Percentiles rank a stretch among this genome's conserved stretches.
These are phyloP conservation scores for Euphorbia peplus DNA, from an alignment of 345 rosid genomes.

Conservation along the genomic window DNA sequence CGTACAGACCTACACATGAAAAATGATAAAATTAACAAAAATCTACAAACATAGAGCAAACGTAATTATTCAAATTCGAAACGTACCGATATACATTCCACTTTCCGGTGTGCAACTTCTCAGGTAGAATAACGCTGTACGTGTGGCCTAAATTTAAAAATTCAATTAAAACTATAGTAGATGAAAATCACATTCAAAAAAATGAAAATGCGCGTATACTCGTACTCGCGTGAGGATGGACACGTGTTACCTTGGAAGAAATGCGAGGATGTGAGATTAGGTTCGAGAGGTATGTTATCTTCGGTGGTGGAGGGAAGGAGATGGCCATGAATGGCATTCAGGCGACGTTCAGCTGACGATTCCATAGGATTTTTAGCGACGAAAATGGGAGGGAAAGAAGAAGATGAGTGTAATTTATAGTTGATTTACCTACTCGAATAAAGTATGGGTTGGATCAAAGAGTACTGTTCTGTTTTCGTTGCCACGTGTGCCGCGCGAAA, in stretches of 20 bases:
- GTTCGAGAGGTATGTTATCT: constrained; percentile 28
- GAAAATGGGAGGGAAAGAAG: constrained; percentile 8
- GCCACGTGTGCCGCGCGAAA: background rate
- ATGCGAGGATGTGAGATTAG: constrained; percentile 41
- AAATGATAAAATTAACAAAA: background rate
- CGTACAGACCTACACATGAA: constrained; percentile 48
- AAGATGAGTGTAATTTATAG: background rate
- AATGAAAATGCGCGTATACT: background rate
- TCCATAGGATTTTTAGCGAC: constrained; percentile 29
- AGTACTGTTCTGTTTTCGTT: background rate
- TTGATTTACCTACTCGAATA: background rate
- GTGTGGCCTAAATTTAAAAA: constrained; percentile 6
- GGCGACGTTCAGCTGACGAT: constrained; percentile 61
- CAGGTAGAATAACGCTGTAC: constrained; percentile 73
- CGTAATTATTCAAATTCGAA: background rate
- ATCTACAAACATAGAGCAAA: background rate
- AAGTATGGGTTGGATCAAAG: background rate
- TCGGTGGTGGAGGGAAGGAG: constrained; percentile 29
- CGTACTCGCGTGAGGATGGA: background rate
- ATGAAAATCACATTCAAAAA: background rate
- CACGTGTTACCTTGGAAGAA: constrained; percentile 35
- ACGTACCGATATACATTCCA: constrained; percentile 89
- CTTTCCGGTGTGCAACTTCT: constrained; percentile 65
- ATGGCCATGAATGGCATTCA: constrained; percentile 55
- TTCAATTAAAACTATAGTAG: background rate